Base-by-base conservation (phyloP, 495 filamentous ascomycete species). In the Lepidopterella palustris region DNA sequence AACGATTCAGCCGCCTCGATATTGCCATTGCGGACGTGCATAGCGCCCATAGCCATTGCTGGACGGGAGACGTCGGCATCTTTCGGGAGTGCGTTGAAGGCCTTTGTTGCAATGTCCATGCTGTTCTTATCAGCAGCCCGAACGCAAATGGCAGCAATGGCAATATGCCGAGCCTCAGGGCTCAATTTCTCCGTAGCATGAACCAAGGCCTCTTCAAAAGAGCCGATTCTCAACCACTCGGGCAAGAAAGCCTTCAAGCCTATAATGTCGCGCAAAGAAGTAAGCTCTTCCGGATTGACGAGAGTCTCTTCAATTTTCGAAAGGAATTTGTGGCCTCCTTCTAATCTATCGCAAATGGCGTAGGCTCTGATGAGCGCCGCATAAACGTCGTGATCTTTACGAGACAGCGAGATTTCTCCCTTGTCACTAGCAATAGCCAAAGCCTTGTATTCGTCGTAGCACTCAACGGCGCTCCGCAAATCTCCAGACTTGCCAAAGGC, bases 381-480 rank as follows among this genome's bases (percentile, higher is more conserved):
- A 71, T 98, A 97, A 27, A 98, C 84, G 57, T 86, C 78, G 25
- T 85, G 84, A 67, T 97, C 91, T 35, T 88, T 79, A 18, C 92
- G 84, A 55, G 87, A 80, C 32, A 84, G 79, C 28, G 88, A 77
- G 56, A 85, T 78, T 45, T 86, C 80, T 25, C 90, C 90, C 32
- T 80, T 80, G 72, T 96, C 87, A 65, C 93, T 80, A 26, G 84
- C 85, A 60, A 93, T 81, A 26, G 89, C 92, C 15, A 96, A 79
- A 10, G 79, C 77, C 68, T 88, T 90, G 78, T 97, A 98, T 72
- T 92, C 90, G 63, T 95, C 89, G 74, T 95, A 97, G 75, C 89
- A 90, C 67, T 97, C 93, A 10, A 96, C 86, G n/a, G 90, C 95
- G 62, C 87, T 92, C 66, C 79, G 77, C 35, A 97, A 78, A 66